Percentiles rank a stretch among this genome's conserved stretches.
phyloP scores from a whole-genome alignment of 768 basidiomycete genomes.

The Tulasnella sp. region DNA sequence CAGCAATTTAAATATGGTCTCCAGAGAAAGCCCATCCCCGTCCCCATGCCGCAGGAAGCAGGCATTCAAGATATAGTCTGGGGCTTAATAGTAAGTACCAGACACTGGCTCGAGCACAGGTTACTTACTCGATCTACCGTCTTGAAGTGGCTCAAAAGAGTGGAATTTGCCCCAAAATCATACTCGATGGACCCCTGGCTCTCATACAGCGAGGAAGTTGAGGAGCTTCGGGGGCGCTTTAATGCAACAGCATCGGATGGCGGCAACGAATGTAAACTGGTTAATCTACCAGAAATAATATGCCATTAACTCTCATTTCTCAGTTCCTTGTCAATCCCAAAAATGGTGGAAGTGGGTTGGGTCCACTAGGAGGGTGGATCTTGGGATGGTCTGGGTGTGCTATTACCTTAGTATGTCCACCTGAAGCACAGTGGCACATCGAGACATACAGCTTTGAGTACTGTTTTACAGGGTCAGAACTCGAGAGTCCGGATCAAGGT shows the following conservation, averaged over 20 bases:
- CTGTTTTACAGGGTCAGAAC: no score
- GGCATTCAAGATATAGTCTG: neutral
- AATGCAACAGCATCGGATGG: neutral
- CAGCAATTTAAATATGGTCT: neutral
- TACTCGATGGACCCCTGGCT: neutral
- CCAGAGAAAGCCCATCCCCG: neutral
- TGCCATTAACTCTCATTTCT: neutral
- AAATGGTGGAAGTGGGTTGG: neutral
- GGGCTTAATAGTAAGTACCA: neutral
- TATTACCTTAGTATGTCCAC: neutral
- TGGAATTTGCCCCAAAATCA: neutral
- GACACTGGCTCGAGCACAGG: neutral
- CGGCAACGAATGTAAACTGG: neutral
- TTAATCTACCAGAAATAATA: neutral
- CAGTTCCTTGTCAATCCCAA: neutral
- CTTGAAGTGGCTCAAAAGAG: neutral
- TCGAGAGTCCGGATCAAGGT: no score
- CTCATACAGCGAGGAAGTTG: neutral
- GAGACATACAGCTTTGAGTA: no score
- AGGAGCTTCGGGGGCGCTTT: neutral
- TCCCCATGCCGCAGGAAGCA: neutral
- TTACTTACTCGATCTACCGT: neutral
- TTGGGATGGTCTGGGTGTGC: neutral
- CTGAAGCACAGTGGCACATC: no score
- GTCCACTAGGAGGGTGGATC: neutral